These are phyloP conservation scores for Porodaedalea pini DNA, from an alignment of 1,284 basidiomycete genomes.

Conservation along the genomic window DNA sequence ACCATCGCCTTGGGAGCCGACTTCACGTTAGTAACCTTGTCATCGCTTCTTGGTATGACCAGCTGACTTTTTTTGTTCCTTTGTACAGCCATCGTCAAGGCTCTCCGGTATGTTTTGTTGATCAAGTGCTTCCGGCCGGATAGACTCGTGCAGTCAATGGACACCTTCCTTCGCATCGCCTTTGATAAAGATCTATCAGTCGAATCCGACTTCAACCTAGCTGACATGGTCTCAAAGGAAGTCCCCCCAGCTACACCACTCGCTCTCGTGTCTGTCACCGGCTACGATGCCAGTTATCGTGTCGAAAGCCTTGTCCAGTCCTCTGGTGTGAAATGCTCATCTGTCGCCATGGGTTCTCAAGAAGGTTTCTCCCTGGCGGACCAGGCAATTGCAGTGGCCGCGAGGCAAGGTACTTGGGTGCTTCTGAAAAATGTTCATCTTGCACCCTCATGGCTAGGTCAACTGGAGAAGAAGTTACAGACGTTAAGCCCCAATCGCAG, in stretches of 20 bases:
- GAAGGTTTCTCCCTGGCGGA: conserved; percentile 95
- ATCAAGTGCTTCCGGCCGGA: conserved; percentile 91
- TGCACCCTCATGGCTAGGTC: conserved; percentile 90
- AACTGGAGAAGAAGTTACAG: conserved; percentile 95
- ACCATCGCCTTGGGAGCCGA: conserved; percentile 75
- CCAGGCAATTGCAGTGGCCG: conserved; percentile 87
- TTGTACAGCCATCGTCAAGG: conserved; percentile 60
- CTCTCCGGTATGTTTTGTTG: conserved; percentile 72
- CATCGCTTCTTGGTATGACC: conserved; percentile 2
- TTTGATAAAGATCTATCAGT: conserved; percentile 79
- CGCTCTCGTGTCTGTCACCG: conserved; percentile 88
- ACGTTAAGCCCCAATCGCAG: conserved; percentile 82
- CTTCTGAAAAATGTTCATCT: conserved; percentile 95
- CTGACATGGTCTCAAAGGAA: conserved; percentile 73
- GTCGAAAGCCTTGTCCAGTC: conserved; percentile 86
- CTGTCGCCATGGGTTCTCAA: conserved; percentile 97
- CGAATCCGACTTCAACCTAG: conserved; percentile 72
- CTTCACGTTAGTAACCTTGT: conserved; percentile 53
- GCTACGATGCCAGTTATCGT: conserved; percentile 95
- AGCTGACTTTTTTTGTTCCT: conserved; percentile 22
- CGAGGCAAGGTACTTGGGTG: conserved; percentile 91
- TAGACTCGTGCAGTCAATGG: conserved; percentile 78
- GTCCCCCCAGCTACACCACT: conserved; percentile 79
- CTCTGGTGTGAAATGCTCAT: conserved; percentile 70
- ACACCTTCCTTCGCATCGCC: conserved; percentile 67